phyloP scores from a whole-genome alignment of 179 eudicot genomes.

The Amaranthus tricolor region DNA sequence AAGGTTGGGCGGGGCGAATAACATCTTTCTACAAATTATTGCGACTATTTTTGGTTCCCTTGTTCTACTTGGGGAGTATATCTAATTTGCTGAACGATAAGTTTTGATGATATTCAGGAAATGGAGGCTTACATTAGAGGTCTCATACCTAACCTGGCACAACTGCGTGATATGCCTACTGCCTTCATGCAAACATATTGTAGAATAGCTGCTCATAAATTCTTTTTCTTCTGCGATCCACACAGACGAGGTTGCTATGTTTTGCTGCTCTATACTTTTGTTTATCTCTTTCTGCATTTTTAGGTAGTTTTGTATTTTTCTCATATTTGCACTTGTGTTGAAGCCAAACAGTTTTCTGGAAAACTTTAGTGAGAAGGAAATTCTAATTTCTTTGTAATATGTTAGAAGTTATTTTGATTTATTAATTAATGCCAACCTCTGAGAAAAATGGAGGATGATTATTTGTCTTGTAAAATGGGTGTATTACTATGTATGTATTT shows the following conservation, averaged over 20 bases:
- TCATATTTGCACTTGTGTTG: background rate
- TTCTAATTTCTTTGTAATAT: background rate
- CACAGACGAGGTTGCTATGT: constrained; percentile 81
- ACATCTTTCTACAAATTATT: background rate
- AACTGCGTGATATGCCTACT: constrained; percentile 84
- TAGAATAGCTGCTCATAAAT: constrained; percentile 96
- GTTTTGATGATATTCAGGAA: constrained; percentile 53
- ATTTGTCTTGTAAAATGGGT: background rate
- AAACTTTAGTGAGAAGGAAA: constrained; percentile 3
- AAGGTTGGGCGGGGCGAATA: constrained; percentile 18
- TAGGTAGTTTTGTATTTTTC: constrained; percentile 13
- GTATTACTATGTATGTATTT: too few relatives aligned
- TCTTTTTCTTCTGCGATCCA: constrained; percentile 98
- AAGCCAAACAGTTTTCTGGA: background rate
- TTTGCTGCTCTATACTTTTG: constrained; percentile 38
- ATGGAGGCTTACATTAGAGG: constrained; percentile 97
- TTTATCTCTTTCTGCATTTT: constrained; percentile 53
- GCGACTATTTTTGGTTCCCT: background rate
- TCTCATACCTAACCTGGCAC: constrained; percentile 97
- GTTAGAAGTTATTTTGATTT: background rate
- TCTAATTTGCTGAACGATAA: background rate
- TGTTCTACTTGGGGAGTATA: constrained; percentile 17
- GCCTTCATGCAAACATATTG: constrained; percentile 92
- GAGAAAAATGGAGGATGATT: background rate
- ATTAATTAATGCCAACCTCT: background rate